Percentiles rank a stretch among this genome's conserved stretches.
Conservation (phyloP, 192 early-diverging fungal species). For the Coemansia aciculifera region DNA sequence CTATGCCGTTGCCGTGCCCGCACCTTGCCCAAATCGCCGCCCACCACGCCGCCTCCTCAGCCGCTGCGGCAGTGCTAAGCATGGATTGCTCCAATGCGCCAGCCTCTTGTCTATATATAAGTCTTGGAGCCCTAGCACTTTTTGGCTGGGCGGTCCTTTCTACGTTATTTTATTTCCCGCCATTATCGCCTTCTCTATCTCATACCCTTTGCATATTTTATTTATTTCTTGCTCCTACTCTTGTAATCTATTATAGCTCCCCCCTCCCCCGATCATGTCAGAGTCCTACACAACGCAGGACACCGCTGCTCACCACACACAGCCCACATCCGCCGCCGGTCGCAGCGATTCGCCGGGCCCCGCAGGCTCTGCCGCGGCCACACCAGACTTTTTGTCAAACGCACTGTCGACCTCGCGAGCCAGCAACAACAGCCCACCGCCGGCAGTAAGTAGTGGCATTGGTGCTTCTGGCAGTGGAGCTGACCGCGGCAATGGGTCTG, state of each 20-base stretch:
- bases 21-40: not conserved
- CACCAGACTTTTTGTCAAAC: conserved; percentile 8
- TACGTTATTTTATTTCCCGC: not conserved
- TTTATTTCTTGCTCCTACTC: not conserved
- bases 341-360: conserved; percentile 16
- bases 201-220: not conserved
- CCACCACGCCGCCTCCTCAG: conserved; percentile 7
- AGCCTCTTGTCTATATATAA: conserved; percentile 7
- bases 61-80: conserved; percentile 3
- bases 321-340: conserved; percentile 13
- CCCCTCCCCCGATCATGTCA: conserved; percentile 22
- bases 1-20: conserved; percentile 7
- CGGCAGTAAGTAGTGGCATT: not conserved
- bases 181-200: not conserved
- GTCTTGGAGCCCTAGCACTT: not conserved
- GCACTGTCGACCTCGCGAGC: conserved; percentile 4
- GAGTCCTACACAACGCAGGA: conserved; percentile 51
- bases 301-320: conserved; percentile 42
- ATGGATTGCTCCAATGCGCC: not conserved
- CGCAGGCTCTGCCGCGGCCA: conserved; percentile 3
- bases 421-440: not conserved
- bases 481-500: not conserved
- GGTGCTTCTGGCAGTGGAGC: not conserved
- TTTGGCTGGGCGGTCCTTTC: not conserved
- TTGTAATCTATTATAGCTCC: not conserved